Evolutionary conservation across 805 yeast species (phyloP), one percentile per base, ranked within the genome.

Genomic region (Zygotorulaspora sp.): DNA sequence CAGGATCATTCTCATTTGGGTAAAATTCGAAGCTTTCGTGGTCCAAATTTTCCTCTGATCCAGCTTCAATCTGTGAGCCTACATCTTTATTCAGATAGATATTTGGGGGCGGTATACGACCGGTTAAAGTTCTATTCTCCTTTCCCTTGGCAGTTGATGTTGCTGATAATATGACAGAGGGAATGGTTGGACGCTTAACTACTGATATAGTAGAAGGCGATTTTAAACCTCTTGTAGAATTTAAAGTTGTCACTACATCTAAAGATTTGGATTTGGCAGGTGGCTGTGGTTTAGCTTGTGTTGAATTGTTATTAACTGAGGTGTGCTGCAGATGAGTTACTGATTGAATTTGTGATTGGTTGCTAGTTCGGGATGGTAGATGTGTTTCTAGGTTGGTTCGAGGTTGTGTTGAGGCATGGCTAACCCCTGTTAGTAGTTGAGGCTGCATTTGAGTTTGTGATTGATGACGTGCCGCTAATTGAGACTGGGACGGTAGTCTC

Each of bases 71-170:
- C 23, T 21, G 23, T n/a, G n/a, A n/a, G n/a, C n/a, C n/a, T 21
- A 21, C 23, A 21, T 21, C 9, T 12, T 26, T 26, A 16, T 41
- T 37, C 13, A 43, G 32, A 24, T 43, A 47, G 2, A 36, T 44
- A 10, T 39, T 43, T 3, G 53, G 48, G 6, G 48, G 47, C 20
- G 53, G 47, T 20, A 43, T 32, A 19, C 48, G 44, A 8, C 42
- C 44, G 4, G 40, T 29, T 27, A 47, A 31, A 12, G 43, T 44
- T 17, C 48, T 38, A 14, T 26, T 20, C 30, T 30, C 10, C 30
- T 16, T 23, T 25, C 32, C 14, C 26, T 37, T 30, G 15, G 17
- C 4, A 10, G 14, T 14, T 14, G 30, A 26, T 26, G 17, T 17
- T 12, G 14, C 17, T 8, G 16, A 14, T 26, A 26, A 9, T n/a